Base-by-base conservation (phyloP, 257 asterid species). In the Osmanthus fragrans region DNA sequence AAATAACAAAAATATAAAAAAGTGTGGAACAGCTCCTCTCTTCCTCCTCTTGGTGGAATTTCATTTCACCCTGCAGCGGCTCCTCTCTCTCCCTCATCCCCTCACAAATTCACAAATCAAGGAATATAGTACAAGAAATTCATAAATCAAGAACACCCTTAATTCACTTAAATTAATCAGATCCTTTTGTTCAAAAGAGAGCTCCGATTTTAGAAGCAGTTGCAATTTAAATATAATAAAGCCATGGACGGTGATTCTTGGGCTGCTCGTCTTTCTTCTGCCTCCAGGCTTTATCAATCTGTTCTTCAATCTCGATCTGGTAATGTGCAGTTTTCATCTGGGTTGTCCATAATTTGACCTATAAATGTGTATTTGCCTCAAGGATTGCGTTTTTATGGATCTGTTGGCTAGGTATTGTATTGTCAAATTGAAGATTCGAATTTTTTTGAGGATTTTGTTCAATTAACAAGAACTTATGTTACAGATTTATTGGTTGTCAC, bases 271-370 rank as follows among this genome's bases (percentile, higher is more conserved):
- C 82, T 90, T 36, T 86, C 95, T 73, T 94, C 94, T 80, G 90
- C 94, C 72, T 88, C 97, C 77, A 87, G 77, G 87, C 84, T 91
- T 58, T 89, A 87, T 77, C 94, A 89, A 84, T 90, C 96, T 47
- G 91, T 92, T 84, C 87, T 87, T 75, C 97, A 89, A 83, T 89
- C 98, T 85, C 94, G 97, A 94, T 92, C 97, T 81, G 92, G 92
- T 90, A 66, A 29, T 76, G 21, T 77, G 32, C 71, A 9, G 33
- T 73, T 76, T 45, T 25, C 68, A 27, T 30, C 25, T 70, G 47
- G 72, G 75, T 4, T 45, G 76, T 29, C 16, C 67, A 34, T 56
- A 45, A 23, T 12, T 64, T 70, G 70, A 70, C 36, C 16, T 5
- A 27, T 27, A 73, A 67, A 7, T 54, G 45, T n/a, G 25, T 49